Percentiles rank a stretch among this genome's conserved stretches.
phyloP scores from a whole-genome alignment of 1,284 basidiomycete species.

The Malassezia brasiliensis region DNA sequence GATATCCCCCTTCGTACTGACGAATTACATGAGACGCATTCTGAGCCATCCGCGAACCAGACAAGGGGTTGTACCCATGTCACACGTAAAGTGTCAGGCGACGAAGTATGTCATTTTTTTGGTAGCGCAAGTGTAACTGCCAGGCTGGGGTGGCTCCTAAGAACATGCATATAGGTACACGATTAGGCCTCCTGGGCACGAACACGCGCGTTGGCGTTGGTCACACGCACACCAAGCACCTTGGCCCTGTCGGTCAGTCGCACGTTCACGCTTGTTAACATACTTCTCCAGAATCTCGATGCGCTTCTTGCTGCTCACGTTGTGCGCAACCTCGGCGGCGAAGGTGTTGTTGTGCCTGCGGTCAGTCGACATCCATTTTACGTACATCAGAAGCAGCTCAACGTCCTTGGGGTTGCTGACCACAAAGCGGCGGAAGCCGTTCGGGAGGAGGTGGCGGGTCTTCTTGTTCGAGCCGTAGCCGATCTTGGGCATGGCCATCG shows the following conservation, averaged over 20 bases:
- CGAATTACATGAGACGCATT: too few species aligned
- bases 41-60: too few species aligned
- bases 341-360: conserved; percentile 97
- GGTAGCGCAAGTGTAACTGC: conserved; percentile 1
- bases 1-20: too few species aligned
- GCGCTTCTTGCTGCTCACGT: conserved; percentile 92
- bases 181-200: conserved; percentile 76
- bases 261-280: neutral
- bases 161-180: conserved; percentile 9
- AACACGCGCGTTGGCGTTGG: conserved; percentile 86
- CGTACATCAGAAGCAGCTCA: conserved; percentile 46
- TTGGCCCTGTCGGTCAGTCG: conserved; percentile 25
- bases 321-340: conserved; percentile 93
- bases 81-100: neutral
- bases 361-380: conserved; percentile 14
- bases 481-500: conserved; percentile 45
- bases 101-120: conserved; percentile 10
- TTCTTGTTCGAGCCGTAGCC: conserved; percentile 49
- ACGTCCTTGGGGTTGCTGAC: conserved; percentile 45
- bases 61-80: too few species aligned
- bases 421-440: conserved; percentile 47
- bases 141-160: conserved; percentile 3
- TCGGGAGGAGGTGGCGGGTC: conserved; percentile 48
- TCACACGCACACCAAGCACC: conserved; percentile 59
- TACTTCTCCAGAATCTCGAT: conserved; percentile 80